Evolutionary conservation across 2,329 filamentous ascomycete genomes (phyloP), one percentile per base, ranked within the genome.

Genomic region (Cercospora sp.): DNA sequence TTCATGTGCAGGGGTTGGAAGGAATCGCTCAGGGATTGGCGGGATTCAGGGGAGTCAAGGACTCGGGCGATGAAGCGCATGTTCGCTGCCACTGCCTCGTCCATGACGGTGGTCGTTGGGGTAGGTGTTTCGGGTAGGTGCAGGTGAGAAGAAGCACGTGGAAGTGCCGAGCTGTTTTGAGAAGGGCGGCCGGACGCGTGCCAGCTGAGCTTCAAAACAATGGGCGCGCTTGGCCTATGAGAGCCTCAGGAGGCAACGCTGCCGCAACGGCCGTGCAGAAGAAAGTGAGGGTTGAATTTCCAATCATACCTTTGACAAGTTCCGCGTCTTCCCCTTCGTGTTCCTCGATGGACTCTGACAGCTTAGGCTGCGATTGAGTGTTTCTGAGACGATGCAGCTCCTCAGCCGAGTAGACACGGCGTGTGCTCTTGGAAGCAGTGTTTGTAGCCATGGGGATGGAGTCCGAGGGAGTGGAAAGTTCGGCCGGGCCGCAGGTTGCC

Each of bases 361-460:
- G 73, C 60, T 76, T 78, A 16, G 77, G 76, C 62, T 78, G 75
- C 10, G 77, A 79, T 18, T 72, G 74, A 8, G 77, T 75, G 33
- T 71, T 72, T 58, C 78, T 75, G 23, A 80, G 71, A 10, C 75
- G 76, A 62, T 78, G 76, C 16, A 79, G 72, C 69, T 79, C 69
- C 71, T 79, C 77, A 36, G 78, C 77, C 26, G 78, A 79, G 71
- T 79, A 79, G 51, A 78, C 77, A 63, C 76, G 75, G 61, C 78
- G 77, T 51, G 78, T 71, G 63, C 65, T 69, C 64, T 67, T 74
- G 68, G 12, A 6, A 13, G 63, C 57, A 62, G 40, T 53, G 58
- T 64, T 59, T 59, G 66, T 61, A 36, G 66, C 66, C 63, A 72
- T 73, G 60, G 40, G 33, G 12, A 33, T n/a, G 31, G 36, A 28